Evolutionary conservation across 2,329 filamentous ascomycete genomes (phyloP).

Genomic region (Emergomyces pasteurianus): DNA sequence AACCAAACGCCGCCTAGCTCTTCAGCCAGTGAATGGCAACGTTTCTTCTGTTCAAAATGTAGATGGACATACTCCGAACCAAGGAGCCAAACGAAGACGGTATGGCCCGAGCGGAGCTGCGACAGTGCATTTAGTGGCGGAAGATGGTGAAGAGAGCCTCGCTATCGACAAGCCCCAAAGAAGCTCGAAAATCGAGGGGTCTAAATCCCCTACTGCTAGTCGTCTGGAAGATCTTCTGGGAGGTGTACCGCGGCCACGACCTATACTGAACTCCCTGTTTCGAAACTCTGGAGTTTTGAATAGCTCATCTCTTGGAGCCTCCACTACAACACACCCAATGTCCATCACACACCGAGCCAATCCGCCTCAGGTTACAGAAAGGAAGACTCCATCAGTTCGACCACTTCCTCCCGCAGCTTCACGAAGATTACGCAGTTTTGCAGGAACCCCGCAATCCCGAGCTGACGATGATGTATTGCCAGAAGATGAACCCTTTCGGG

Average conservation of each 20-base stretch:
- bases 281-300: not conserved
- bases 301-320: not conserved
- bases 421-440: not conserved
- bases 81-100: conserved; percentile 27
- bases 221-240: conserved; percentile 24
- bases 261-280: conserved; percentile 4
- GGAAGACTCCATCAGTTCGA: not conserved
- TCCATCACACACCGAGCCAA: not conserved
- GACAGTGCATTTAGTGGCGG: conserved; percentile 36
- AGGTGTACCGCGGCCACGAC: conserved; percentile 4
- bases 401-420: not conserved
- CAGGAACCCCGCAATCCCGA: not conserved
- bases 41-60: conserved; percentile 5
- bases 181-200: not conserved
- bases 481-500: conserved; percentile 41
- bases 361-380: not conserved
- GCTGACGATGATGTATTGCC: not conserved
- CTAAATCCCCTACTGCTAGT: conserved; percentile 6
- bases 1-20: conserved; percentile 9
- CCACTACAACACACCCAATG: not conserved
- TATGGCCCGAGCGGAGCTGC: conserved; percentile 17
- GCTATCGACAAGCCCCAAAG: not conserved
- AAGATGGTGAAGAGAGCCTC: conserved; percentile 38
- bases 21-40: conserved; percentile 23
- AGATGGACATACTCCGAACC: conserved; percentile 5